Conservation (phyloP, 2,329 filamentous ascomycete species). For the Periconia macrospinosa region DNA sequence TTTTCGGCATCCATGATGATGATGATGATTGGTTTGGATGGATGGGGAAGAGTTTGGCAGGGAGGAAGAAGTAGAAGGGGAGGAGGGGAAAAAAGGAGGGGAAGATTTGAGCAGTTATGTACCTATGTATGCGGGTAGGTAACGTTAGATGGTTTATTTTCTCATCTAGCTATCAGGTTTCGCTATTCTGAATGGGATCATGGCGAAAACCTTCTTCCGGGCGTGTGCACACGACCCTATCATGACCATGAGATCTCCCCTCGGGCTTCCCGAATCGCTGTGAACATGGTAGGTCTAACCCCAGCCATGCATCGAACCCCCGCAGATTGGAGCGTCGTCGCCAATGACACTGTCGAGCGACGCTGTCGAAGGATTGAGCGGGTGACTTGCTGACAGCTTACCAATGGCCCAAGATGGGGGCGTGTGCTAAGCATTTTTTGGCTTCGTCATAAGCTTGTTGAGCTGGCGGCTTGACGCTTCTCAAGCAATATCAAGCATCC, state of each 20-base stretch:
- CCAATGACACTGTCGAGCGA: background rate
- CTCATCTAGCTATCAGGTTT: background rate
- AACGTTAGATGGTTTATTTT: background rate
- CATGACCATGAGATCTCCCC: no score
- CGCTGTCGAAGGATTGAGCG: background rate
- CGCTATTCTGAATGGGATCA: no score
- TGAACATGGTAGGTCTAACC: background rate
- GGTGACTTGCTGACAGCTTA: background rate
- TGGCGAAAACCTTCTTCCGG: no score
- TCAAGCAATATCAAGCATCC: no score
- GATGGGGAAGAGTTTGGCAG: background rate
- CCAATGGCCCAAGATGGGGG: no score
- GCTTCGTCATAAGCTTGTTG: no score
- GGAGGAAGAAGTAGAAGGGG: background rate
- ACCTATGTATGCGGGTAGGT: background rate
- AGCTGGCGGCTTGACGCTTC: no score
- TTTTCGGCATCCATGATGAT: conserved; percentile 26
- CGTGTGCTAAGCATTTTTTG: no score
- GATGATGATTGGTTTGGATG: no score
- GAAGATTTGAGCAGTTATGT: background rate
- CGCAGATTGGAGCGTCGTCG: background rate
- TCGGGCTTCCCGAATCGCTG: no score
- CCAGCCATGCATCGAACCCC: background rate
- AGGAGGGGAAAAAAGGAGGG: background rate
- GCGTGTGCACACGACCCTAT: no score